phyloP scores from a whole-genome alignment of 768 basidiomycete species.

The Galerina marginata region DNA sequence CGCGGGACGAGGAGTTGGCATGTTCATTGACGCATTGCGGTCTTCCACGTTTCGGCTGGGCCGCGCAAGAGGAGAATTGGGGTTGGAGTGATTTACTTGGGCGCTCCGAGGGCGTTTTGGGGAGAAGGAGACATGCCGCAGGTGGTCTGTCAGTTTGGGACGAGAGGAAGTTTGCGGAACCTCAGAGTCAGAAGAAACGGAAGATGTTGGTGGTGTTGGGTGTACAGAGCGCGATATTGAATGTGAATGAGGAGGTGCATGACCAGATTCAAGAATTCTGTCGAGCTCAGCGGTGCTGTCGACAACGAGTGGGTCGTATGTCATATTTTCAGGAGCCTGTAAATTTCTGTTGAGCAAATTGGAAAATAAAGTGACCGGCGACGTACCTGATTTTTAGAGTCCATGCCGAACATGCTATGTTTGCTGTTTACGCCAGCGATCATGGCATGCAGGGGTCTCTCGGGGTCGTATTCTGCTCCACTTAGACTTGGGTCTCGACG shows the following conservation, averaged over 20 bases:
- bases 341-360: slow-evolving; percentile 12
- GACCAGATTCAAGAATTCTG: slow-evolving; percentile 61
- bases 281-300: slow-evolving; percentile 70
- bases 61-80: slow-evolving; percentile 31
- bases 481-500: slow-evolving; percentile 65
- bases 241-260: slow-evolving; percentile 36
- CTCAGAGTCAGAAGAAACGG: slow-evolving; percentile 56
- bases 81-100: slow-evolving; percentile 28
- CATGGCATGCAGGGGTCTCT: slow-evolving; percentile 76
- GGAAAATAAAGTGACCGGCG: background rate
- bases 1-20: slow-evolving; percentile 40
- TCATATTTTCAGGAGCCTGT: slow-evolving; percentile 36
- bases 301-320: slow-evolving; percentile 62
- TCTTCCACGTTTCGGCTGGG: slow-evolving; percentile 16
- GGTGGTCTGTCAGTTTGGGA: slow-evolving; percentile 72
- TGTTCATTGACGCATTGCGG: slow-evolving; percentile 22
- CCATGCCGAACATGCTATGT: slow-evolving; percentile 60
- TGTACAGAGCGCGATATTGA: slow-evolving; percentile 43
- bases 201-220: slow-evolving; percentile 53
- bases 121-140: slow-evolving; percentile 74
- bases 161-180: slow-evolving; percentile 45
- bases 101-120: slow-evolving; percentile 73
- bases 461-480: slow-evolving; percentile 87
- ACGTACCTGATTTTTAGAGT: slow-evolving; percentile 57
- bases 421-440: slow-evolving; percentile 64